Evolutionary conservation across 768 basidiomycete genomes (phyloP).

Genomic region (Auricularia sp.): DNA sequence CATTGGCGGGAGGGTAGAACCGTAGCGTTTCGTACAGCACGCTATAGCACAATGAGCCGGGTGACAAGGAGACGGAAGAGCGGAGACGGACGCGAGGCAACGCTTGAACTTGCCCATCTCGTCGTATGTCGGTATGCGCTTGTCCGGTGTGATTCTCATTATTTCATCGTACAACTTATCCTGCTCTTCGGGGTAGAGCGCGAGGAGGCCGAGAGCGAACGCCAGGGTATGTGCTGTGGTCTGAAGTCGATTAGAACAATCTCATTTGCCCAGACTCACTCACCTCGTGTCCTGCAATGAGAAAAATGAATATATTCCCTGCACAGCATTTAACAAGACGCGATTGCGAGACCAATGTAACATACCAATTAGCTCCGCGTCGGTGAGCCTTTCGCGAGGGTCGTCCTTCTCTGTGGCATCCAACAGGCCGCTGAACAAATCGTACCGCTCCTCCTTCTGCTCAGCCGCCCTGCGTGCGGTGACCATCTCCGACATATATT

Average conservation of each 20-base stretch:
- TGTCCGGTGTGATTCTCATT: slow-evolving; percentile 23
- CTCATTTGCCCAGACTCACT: neutral
- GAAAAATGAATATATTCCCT: slow-evolving; percentile 26
- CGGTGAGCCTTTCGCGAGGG: slow-evolving; percentile 26
- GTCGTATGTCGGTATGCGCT: slow-evolving; percentile 24
- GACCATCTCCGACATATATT: slow-evolving; percentile 47
- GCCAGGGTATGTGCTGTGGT: slow-evolving; percentile 37
- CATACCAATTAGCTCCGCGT: slow-evolving; percentile 30
- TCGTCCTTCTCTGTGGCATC: slow-evolving; percentile 40
- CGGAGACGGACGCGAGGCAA: neutral
- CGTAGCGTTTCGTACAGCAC: slow-evolving; percentile 43
- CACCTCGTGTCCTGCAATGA: slow-evolving; percentile 40
- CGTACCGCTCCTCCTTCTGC: slow-evolving; percentile 25
- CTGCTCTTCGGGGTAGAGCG: slow-evolving; percentile 42
- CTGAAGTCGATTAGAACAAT: slow-evolving; percentile 20
- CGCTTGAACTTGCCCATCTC: slow-evolving; percentile 17
- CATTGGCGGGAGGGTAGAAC: slow-evolving; percentile 29
- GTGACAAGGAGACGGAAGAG: neutral
- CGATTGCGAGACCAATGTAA: slow-evolving; percentile 7
- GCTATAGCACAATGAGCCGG: slow-evolving; percentile 16
- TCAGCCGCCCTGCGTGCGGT: slow-evolving; percentile 28
- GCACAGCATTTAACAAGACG: neutral
- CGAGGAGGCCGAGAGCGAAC: slow-evolving; percentile 36
- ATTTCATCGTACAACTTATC: slow-evolving; percentile 37
- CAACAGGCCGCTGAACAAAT: slow-evolving; percentile 36